Conservation (phyloP, 2,329 filamentous ascomycete species). For the Neopestalotiopsis rosae region DNA sequence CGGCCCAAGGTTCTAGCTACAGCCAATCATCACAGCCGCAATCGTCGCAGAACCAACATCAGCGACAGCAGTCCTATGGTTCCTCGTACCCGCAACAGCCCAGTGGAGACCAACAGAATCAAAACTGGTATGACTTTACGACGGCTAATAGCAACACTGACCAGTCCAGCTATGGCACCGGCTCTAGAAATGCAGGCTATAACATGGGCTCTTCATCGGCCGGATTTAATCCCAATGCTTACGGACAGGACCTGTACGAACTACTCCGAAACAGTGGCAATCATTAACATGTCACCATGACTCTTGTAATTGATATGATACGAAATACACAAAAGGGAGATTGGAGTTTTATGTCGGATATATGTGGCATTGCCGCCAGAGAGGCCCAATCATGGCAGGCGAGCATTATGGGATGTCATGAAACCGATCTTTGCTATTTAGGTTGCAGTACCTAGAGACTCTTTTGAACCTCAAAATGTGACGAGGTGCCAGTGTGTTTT, state of each 20-base stretch:
- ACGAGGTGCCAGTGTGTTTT: background rate
- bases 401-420: background rate
- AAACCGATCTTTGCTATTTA: background rate
- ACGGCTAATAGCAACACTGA: slow-evolving; percentile 28
- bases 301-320: background rate
- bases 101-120: slow-evolving; percentile 30
- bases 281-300: slow-evolving; percentile 20
- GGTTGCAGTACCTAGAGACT: background rate
- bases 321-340: background rate
- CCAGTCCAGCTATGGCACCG: slow-evolving; percentile 27
- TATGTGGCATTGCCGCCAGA: background rate
- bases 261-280: slow-evolving; percentile 29
- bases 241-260: slow-evolving; percentile 35
- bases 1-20: slow-evolving; percentile 29
- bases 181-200: slow-evolving; percentile 20
- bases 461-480: background rate
- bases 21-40: slow-evolving; percentile 34
- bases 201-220: slow-evolving; percentile 29
- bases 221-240: slow-evolving; percentile 27
- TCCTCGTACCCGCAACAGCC: slow-evolving; percentile 18
- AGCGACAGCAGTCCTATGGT: slow-evolving; percentile 33
- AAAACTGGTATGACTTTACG: slow-evolving; percentile 41
- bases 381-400: background rate
- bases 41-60: slow-evolving; percentile 24
- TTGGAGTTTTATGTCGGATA: background rate